Base-by-base conservation (phyloP, 2,329 filamentous ascomycete species). In the Endoconidiophora polonica region DNA sequence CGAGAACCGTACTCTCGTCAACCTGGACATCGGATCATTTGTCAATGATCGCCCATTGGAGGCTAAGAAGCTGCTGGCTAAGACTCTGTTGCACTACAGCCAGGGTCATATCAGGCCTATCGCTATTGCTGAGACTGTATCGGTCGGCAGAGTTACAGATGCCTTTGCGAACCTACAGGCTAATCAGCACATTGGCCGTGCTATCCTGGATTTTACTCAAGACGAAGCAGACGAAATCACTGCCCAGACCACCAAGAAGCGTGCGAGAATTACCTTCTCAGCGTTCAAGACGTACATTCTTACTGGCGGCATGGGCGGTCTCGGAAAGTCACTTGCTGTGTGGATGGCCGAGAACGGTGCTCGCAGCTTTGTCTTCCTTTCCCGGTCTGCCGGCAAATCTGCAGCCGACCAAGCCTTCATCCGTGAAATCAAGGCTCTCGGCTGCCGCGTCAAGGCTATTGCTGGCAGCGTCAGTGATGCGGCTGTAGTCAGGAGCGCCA, bases 321-420 rank as follows among this genome's bases (percentile, higher is more conserved):
- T 61, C 1, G 59, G 59, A 2, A 46, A 33, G 29, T 33, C 29
- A 9, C 6, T 63, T 10, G 53, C 52, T 3, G 20, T 42, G 26
- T 56, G 55, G 54, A 50, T 58, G 47, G 52, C 47, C 5, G 44
- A 36, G 4, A 53, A 53, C 0, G 57, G 59, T 0, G 62, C 62
- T 0, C 59, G 54, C 5, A 50, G 58, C 23, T 55, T 66, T 3
- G 52, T 63, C 0, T 56, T 64, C 5, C 53, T 63, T 0, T 61
- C 62, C 0, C 54, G 63, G 6, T 59, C 58, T 0, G 62, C 60
- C 0, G 37, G 54, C 0, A 16, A 54, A 0, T 59, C 54, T 3
- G 46, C 56, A 1, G 29, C 41, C 2, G 57, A 58, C 0, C 12
- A 48, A 1, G 29, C 55, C 0, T 18, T 62, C 1, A 33, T 65